Conservation (phyloP, 257 asterid genomes). For the Vinca minor region DNA sequence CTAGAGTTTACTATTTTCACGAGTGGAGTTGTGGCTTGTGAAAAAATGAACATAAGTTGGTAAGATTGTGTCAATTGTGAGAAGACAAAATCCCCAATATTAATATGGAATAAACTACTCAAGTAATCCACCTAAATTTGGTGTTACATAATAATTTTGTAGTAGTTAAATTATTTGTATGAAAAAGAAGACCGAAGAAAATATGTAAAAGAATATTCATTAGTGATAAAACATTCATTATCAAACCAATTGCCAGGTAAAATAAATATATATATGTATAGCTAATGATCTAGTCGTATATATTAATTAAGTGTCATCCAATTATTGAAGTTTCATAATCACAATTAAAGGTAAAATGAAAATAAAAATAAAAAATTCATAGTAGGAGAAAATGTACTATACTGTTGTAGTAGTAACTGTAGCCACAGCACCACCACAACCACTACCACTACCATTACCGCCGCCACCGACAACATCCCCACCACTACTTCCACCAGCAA, state of each 20-base stretch:
- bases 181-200: neutral
- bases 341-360: no score
- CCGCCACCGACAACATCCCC: neutral
- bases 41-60: no score
- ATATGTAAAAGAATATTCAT: neutral
- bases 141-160: no score
- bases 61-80: no score
- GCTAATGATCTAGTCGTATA: neutral
- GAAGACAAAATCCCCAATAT: no score
- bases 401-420: constrained; percentile 21
- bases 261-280: neutral
- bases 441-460: neutral
- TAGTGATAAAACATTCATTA: no score
- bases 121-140: no score
- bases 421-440: constrained; percentile 4
- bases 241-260: no score
- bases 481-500: neutral
- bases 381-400: constrained; percentile 16
- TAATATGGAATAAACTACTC: no score
- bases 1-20: neutral
- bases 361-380: no score
- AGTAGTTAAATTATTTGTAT: no score
- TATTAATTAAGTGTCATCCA: neutral
- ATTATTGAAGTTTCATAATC: constrained; percentile 9
- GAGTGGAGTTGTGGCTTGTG: no score